Evolutionary conservation across 495 filamentous ascomycete genomes (phyloP).

Genomic region (Staphylotrichum longicolle): DNA sequence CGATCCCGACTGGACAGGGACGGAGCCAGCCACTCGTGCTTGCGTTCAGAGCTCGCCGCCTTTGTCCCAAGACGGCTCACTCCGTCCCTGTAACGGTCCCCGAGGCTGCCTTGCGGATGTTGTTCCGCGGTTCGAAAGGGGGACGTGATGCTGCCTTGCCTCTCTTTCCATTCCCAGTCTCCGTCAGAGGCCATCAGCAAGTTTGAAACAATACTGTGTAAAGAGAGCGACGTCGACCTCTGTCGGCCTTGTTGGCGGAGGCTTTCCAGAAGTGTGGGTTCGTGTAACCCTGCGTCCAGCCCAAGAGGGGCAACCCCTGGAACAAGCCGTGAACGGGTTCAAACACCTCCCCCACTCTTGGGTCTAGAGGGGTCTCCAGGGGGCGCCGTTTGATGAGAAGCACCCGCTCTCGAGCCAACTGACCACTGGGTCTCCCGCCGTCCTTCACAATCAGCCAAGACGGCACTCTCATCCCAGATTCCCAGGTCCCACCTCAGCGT

Average conservation of each 20-base stretch:
- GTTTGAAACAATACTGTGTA: too few species aligned
- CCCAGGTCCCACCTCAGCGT: conserved; percentile 1
- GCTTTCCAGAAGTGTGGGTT: too few species aligned
- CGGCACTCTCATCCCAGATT: neutral
- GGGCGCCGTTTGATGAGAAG: conserved; percentile 9
- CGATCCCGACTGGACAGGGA: neutral
- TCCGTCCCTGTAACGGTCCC: neutral
- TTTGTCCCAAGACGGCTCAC: neutral
- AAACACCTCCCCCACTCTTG: conserved; percentile 6
- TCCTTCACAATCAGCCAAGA: conserved; percentile 8
- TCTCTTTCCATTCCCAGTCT: too few species aligned
- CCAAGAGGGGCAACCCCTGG: conserved; percentile 8
- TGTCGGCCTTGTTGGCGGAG: neutral
- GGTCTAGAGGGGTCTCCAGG: neutral
- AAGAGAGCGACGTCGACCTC: neutral
- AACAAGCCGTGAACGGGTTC: neutral
- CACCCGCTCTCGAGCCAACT: neutral
- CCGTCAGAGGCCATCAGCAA: too few species aligned
- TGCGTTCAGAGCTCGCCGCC: neutral
- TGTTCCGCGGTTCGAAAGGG: neutral
- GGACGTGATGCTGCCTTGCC: too few species aligned
- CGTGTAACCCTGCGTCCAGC: neutral
- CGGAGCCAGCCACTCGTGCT: neutral
- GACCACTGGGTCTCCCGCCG: neutral
- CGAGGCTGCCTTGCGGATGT: too few species aligned